Percentiles rank a stretch among this genome's conserved stretches.
phyloP scores from a whole-genome alignment of 805 yeast genomes.

The Suhomyces pyralidae region DNA sequence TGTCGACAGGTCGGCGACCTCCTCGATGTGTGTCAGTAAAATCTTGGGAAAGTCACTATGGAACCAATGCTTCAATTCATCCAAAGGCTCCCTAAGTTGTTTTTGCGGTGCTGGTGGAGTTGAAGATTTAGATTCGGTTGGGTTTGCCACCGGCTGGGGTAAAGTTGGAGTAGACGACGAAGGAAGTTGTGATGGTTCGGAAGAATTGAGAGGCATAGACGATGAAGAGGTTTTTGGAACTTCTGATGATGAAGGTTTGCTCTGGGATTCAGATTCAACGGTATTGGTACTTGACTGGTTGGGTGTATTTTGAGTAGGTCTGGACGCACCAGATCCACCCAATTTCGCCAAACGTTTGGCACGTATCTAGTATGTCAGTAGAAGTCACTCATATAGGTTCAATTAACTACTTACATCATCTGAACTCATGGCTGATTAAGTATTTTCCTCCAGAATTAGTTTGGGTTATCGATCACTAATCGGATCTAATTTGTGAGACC shows the following conservation, averaged over 20 bases:
- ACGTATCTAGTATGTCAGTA: constrained; percentile 36
- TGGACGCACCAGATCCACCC: constrained; percentile 10
- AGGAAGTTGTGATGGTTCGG: neutral
- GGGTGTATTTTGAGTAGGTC: neutral
- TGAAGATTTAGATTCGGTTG: neutral
- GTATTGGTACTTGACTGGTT: neutral
- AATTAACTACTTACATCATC: constrained; percentile 16
- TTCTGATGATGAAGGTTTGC: constrained; percentile 1
- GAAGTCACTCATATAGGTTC: constrained; percentile 1
- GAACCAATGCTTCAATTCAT: neutral
- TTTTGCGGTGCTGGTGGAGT: neutral
- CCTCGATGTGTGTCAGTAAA: neutral
- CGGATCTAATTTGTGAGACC: neutral
- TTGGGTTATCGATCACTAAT: neutral
- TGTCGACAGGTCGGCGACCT: neutral
- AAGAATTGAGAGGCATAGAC: neutral
- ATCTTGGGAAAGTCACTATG: neutral
- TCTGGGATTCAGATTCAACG: neutral
- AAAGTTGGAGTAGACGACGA: neutral
- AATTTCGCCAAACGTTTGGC: constrained; percentile 54
- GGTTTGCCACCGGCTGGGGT: neutral
- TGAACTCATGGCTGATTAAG: constrained; percentile 11
- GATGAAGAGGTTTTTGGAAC: constrained; percentile 3
- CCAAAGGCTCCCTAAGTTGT: neutral
- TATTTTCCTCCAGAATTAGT: neutral